These are phyloP conservation scores for Serendipita sp. DNA, from an alignment of 768 basidiomycete genomes.

Conservation along the genomic window DNA sequence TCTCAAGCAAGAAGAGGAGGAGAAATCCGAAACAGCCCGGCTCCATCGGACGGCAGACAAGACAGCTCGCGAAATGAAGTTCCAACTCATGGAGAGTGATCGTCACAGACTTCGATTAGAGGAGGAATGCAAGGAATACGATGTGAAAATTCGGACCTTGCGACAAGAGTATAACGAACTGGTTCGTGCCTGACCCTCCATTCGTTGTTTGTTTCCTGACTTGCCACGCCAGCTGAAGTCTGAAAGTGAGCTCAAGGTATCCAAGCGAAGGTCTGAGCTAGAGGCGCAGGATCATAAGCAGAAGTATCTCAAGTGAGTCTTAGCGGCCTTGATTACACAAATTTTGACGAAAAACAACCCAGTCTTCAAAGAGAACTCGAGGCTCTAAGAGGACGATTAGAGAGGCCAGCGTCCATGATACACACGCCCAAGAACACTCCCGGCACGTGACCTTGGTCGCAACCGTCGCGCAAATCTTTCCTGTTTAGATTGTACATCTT, in stretches of 20 bases:
- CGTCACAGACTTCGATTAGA: constrained; percentile 45
- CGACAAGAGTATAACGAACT: constrained; percentile 42
- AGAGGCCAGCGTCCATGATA: constrained; percentile 18
- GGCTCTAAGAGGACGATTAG: constrained; percentile 45
- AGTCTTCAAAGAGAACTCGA: constrained; percentile 57
- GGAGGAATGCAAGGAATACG: constrained; percentile 45
- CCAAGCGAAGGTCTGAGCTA: constrained; percentile 59
- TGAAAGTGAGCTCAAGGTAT: constrained; percentile 47
- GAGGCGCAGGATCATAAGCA: constrained; percentile 62
- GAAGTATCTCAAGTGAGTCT: constrained; percentile 43
- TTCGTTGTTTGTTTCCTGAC: constrained; percentile 24
- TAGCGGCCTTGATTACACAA: neutral
- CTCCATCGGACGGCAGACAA: constrained; percentile 29
- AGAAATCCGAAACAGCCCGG: constrained; percentile 22
- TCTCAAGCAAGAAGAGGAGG: constrained; percentile 35
- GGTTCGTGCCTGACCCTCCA: constrained; percentile 41
- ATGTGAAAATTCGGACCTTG: constrained; percentile 38
- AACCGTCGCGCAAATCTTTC: too few relatives aligned
- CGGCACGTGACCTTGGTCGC: too few relatives aligned
- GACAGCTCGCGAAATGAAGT: constrained; percentile 32
- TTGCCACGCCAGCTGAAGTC: constrained; percentile 2
- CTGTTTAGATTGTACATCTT: too few relatives aligned
- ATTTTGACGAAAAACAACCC: constrained; percentile 7
- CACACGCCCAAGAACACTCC: too few relatives aligned
- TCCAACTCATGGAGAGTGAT: constrained; percentile 43